Conservation (phyloP, 73 alveolate genomes). For the Tetrahymena thermophila region DNA sequence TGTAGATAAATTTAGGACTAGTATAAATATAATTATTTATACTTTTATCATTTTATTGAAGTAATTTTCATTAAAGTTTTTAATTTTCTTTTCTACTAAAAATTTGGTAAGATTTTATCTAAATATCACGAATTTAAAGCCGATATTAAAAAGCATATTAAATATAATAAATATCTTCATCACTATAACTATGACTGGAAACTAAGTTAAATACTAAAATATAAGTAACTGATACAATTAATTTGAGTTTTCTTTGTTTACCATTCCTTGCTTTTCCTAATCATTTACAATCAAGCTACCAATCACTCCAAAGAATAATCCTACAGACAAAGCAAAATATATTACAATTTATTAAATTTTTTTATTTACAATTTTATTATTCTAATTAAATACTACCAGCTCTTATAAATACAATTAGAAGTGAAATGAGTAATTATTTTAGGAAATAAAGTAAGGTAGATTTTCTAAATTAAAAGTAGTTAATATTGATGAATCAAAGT, state of each 20-base stretch:
- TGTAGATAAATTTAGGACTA: neutral
- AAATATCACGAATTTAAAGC: neutral
- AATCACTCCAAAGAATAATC: neutral
- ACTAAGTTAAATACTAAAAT: neutral
- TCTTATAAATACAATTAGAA: neutral
- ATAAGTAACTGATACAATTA: neutral
- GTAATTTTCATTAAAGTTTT: neutral
- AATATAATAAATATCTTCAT: neutral
- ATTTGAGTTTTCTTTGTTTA: neutral
- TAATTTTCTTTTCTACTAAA: neutral
- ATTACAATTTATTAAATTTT: neutral
- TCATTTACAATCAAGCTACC: neutral
- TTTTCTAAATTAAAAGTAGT: neutral
- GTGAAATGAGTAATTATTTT: neutral
- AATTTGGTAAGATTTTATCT: neutral
- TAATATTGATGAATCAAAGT: neutral
- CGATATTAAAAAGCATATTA: neutral
- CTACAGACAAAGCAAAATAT: neutral
- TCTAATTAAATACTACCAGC: neutral
- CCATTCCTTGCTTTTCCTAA: neutral
- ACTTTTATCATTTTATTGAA: neutral
- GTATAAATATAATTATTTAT: neutral
- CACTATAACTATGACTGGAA: neutral
- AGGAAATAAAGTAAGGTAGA: neutral
- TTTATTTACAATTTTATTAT: neutral